A percentile compares a stretch with the other conserved stretches of the same genome.
phyloP scores from a whole-genome alignment of 768 basidiomycete genomes.

The Kwoniella sp. region DNA sequence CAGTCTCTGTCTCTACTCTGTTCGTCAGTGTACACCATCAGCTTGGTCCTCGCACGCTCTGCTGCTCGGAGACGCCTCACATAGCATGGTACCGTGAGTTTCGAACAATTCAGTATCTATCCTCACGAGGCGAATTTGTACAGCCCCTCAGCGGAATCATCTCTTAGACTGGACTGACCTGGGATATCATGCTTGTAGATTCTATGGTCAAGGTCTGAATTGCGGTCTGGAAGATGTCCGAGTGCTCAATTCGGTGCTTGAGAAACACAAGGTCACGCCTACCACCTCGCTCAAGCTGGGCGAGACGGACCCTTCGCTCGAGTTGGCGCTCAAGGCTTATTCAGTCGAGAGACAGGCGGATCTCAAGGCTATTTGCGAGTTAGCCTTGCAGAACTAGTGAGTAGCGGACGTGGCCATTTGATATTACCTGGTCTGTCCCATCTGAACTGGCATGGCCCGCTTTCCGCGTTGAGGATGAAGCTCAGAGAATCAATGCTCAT shows the following conservation, averaged over 20 bases:
- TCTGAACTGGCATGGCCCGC: too few species aligned
- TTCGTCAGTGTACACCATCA: slow-evolving; percentile 44
- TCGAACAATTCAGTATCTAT: not conserved
- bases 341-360: slow-evolving; percentile 81
- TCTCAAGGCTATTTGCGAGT: slow-evolving; percentile 82
- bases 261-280: slow-evolving; percentile 68
- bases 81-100: slow-evolving; percentile 86
- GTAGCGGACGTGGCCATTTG: slow-evolving; percentile 47
- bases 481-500: too few species aligned
- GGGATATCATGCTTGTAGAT: slow-evolving; percentile 26
- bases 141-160: not conserved
- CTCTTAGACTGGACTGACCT: not conserved
- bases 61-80: slow-evolving; percentile 90
- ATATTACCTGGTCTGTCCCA: not conserved
- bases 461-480: too few species aligned
- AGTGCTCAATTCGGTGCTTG: slow-evolving; percentile 74
- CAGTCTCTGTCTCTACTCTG: too few species aligned
- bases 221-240: slow-evolving; percentile 97
- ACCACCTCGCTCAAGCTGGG: slow-evolving; percentile 51
- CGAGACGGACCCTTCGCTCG: slow-evolving; percentile 57
- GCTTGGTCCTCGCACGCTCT: slow-evolving; percentile 58
- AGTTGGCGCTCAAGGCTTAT: slow-evolving; percentile 73
- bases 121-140: slow-evolving; percentile 68
- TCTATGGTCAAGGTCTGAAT: slow-evolving; percentile 83
- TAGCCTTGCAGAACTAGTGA: slow-evolving; percentile 97